Evolutionary conservation across 2,329 filamentous ascomycete species (phyloP).

Genomic region (Rutstroemia sp.): DNA sequence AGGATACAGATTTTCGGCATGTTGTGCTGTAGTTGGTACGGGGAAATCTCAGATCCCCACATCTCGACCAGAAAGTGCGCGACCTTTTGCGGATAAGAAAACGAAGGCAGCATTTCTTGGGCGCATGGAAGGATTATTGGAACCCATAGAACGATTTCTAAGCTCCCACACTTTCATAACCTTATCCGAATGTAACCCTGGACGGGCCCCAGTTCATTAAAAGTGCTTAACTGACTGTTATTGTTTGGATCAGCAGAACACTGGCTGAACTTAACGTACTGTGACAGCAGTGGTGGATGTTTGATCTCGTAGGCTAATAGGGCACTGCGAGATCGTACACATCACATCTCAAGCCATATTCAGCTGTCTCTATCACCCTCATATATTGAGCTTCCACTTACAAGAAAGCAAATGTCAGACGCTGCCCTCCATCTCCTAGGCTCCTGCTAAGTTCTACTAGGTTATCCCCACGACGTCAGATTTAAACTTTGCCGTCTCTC

Average conservation of each 20-base stretch:
- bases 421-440: neutral
- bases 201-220: neutral
- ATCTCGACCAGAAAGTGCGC: neutral
- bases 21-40: neutral
- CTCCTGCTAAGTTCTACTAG: neutral
- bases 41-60: slow-evolving; percentile 4
- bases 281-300: too few relatives aligned
- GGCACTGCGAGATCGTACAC: too few relatives aligned
- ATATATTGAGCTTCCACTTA: neutral
- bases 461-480: slow-evolving; percentile 4
- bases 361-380: neutral
- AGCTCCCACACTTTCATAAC: neutral
- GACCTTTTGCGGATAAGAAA: neutral
- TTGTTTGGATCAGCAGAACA: slow-evolving; percentile 3
- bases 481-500: neutral
- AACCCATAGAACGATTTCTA: too few relatives aligned
- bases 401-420: slow-evolving; percentile 1
- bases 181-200: neutral
- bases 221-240: neutral
- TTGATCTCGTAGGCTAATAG: too few relatives aligned
- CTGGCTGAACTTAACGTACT: too few relatives aligned
- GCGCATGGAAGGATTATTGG: neutral
- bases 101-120: too few relatives aligned
- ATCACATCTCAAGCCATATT: too few relatives aligned
- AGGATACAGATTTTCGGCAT: neutral